These are phyloP conservation scores for Candida maesae DNA, from an alignment of 805 yeast species.

Conservation along the genomic window DNA sequence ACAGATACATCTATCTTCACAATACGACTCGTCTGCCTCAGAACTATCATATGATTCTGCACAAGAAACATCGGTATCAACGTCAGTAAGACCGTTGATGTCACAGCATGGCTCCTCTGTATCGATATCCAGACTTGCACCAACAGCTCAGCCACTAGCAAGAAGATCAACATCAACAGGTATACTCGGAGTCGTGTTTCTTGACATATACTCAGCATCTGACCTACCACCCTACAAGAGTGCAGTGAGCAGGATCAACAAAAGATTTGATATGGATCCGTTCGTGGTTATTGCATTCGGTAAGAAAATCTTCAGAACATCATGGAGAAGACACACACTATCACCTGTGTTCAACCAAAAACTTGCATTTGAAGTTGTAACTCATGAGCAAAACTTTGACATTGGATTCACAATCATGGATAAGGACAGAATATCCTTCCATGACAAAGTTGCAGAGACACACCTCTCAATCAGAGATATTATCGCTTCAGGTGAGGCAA, in stretches of 20 bases:
- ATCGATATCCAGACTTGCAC: not conserved
- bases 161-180: not conserved
- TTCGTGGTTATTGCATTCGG: conserved; percentile 91
- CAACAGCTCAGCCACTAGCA: no score
- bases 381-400: conserved; percentile 61
- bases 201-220: conserved; percentile 70
- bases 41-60: conserved; percentile 4
- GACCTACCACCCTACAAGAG: conserved; percentile 77
- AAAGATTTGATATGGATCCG: conserved; percentile 94
- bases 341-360: conserved; percentile 81
- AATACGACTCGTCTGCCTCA: conserved; percentile 1
- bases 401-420: conserved; percentile 75
- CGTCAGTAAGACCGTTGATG: not conserved
- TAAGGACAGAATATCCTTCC: conserved; percentile 76
- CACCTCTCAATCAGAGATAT: conserved; percentile 53
- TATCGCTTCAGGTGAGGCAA: conserved; percentile 17
- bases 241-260: conserved; percentile 38
- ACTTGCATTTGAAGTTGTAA: conserved; percentile 70
- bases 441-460: conserved; percentile 75
- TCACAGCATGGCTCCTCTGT: not conserved
- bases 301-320: conserved; percentile 78
- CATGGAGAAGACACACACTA: conserved; percentile 76
- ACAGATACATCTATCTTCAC: not conserved
- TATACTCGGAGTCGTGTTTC: conserved; percentile 62
- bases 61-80: not conserved